Base-by-base conservation (phyloP, 1,284 basidiomycete genomes). In the Lignosus rhinocerotis region DNA sequence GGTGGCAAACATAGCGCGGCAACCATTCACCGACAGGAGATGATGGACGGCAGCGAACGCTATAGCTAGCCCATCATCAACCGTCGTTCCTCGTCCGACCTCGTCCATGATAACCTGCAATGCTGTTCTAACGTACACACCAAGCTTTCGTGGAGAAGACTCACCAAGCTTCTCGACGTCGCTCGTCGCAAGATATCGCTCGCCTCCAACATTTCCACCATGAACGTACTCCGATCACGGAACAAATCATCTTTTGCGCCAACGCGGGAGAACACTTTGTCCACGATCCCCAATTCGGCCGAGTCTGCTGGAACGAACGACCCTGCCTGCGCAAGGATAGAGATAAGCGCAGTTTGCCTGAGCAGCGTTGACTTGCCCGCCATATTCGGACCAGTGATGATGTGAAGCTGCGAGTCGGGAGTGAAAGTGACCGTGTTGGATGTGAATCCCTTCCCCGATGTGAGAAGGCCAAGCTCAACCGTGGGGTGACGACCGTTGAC, bases 331-430 rank as follows among this genome's bases (percentile, higher is more conserved):
- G 96, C 96, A 1, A 99, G 80, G 59, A 99, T 91, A 8, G 90
- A 80, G 52, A 98, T 90, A 30, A 99, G 79, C 4, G 96, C 97
- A 0, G 87, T 92, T 71, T 98, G 96, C 14, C 96, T 90, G 17
- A 99, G 81, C 33, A 93, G 82, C 0, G 96, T 98, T 1, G 93
- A 96, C 74, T 99, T 98, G 50, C 93, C 85, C 43, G 93, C 93
- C 94, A 98, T 98, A 69, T 98, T 98, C 0, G 96, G 96, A 0
- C 96, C 96, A 1, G 96, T 98, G 65, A 98, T 90, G 50, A 97
- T 71, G 58, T 87, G 88, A 4, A 98, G 69, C 25, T 84, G 85
- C 10, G 86, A 84, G 6, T 75, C 68, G 0, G 83, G 76, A 3
- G 78, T 75, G 70, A 97, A 80, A 19, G 76, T 63, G 14, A 94